Evolutionary conservation across 345 rosid species (phyloP).

Genomic region (Laguncularia racemosa): DNA sequence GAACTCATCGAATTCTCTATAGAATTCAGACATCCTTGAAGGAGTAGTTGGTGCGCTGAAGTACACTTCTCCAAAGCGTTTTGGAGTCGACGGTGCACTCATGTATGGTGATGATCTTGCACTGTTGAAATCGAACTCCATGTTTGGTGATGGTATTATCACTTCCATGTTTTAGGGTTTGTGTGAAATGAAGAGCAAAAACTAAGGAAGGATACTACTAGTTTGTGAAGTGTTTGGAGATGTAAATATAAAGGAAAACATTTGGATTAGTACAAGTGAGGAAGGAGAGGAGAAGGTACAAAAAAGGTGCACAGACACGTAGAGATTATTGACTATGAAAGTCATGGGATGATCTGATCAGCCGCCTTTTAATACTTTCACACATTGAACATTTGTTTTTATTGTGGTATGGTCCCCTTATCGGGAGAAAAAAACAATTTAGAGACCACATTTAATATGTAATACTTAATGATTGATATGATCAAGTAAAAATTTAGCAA

Average conservation of each 20-base stretch:
- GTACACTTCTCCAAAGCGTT: constrained; percentile 42
- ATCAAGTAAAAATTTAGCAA: no score
- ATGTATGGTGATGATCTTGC: constrained; percentile 24
- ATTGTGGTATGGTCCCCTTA: not conserved
- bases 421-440: no score
- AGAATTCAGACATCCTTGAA: constrained; percentile 43
- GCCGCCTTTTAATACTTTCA: constrained; percentile 9
- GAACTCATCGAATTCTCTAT: constrained; percentile 32
- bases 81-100: constrained; percentile 66
- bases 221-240: no score
- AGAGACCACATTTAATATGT: no score
- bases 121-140: constrained; percentile 51
- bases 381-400: not conserved
- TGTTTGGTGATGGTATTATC: constrained; percentile 25
- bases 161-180: constrained; percentile 32
- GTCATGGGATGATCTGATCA: not conserved
- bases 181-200: not conserved
- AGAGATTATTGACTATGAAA: constrained; percentile 32
- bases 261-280: constrained; percentile 3
- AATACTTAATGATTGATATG: no score
- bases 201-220: constrained; percentile 6
- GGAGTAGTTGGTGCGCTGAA: constrained; percentile 81
- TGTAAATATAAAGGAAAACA: not conserved
- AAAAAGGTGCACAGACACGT: not conserved
- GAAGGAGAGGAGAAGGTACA: not conserved